These are phyloP conservation scores for Thelonectria olida DNA, from an alignment of 2,329 filamentous ascomycete genomes.

Conservation along the genomic window DNA sequence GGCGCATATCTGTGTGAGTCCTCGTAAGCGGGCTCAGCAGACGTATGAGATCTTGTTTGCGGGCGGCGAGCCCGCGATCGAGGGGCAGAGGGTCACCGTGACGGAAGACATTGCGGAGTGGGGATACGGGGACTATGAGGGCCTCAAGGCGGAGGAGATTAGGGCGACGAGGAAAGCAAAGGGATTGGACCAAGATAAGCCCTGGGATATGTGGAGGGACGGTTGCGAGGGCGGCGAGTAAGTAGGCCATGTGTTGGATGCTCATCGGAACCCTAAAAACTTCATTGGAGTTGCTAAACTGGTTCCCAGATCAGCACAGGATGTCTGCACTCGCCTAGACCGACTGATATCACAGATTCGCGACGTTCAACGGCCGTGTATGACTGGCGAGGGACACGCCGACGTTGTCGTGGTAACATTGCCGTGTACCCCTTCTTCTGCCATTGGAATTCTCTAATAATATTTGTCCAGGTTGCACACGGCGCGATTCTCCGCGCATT, in stretches of 20 bases:
- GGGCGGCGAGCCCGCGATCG: constrained; percentile 44
- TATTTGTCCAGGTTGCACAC: constrained; percentile 53
- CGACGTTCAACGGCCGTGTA: constrained; percentile 48
- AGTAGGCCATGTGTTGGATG: constrained; percentile 58
- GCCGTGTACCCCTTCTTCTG: background rate
- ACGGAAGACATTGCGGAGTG: constrained; percentile 66
- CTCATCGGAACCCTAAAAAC: too few relatives aligned
- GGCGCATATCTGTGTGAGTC: constrained; percentile 59
- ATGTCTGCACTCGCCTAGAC: constrained; percentile 53
- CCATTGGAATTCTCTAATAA: too few relatives aligned
- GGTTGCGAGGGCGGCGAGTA: constrained; percentile 62
- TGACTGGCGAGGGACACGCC: constrained; percentile 49
- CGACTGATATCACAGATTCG: constrained; percentile 51
- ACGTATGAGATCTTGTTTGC: constrained; percentile 58
- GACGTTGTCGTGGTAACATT: constrained; percentile 48
- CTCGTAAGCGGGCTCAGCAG: constrained; percentile 55
- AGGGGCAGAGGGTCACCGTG: constrained; percentile 46
- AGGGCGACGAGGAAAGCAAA: constrained; percentile 51
- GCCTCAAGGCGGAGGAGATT: constrained; percentile 62
- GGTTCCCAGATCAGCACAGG: constrained; percentile 38
- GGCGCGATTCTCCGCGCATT: constrained; percentile 57
- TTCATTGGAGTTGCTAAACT: background rate
- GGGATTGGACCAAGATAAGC: constrained; percentile 38
- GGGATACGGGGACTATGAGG: constrained; percentile 72
- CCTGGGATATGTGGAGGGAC: constrained; percentile 51